Conservation (phyloP, 805 yeast species). For the Metschnikowia picachoensis region DNA sequence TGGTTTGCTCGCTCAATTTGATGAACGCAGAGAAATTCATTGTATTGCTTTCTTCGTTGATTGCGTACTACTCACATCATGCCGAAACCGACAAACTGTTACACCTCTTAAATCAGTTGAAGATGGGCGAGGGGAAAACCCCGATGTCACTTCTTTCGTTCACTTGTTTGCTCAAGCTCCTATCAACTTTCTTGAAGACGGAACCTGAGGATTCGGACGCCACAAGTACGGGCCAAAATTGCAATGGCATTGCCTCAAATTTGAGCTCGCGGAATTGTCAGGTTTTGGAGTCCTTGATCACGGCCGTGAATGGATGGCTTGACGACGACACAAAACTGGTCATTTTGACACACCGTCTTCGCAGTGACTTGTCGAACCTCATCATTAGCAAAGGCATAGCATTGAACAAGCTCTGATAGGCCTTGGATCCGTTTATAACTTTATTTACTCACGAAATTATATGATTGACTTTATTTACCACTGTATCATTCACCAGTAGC, state of each 20-base stretch:
- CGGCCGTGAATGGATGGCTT: constrained; percentile 29
- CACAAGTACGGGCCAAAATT: background rate
- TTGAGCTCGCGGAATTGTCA: constrained; percentile 6
- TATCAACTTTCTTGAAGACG: constrained; percentile 17
- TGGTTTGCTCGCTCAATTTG: constrained; percentile 30
- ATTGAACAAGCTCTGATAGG: constrained; percentile 24
- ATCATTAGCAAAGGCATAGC: constrained; percentile 31
- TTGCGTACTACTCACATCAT: constrained; percentile 20
- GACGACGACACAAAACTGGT: constrained; percentile 20
- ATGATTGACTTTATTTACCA: background rate
- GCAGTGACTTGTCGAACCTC: constrained; percentile 27
- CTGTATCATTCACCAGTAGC: background rate
- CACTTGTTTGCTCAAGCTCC: constrained; percentile 27
- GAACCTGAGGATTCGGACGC: constrained; percentile 19
- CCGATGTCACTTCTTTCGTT: constrained; percentile 30
- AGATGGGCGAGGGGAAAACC: constrained; percentile 12
- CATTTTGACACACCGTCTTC: constrained; percentile 21
- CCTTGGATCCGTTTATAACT: background rate
- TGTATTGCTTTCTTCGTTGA: constrained; percentile 27
- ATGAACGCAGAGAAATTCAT: constrained; percentile 33
- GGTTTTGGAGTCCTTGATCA: constrained; percentile 27
- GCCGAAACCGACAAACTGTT: constrained; percentile 19
- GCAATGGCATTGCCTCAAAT: background rate
- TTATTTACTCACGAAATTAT: background rate
- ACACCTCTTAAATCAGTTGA: constrained; percentile 25